Percentiles rank a stretch among this genome's conserved stretches.
These are phyloP conservation scores for Paecilomyces fulvus DNA, from an alignment of 2,329 filamentous ascomycete species.

Conservation along the genomic window DNA sequence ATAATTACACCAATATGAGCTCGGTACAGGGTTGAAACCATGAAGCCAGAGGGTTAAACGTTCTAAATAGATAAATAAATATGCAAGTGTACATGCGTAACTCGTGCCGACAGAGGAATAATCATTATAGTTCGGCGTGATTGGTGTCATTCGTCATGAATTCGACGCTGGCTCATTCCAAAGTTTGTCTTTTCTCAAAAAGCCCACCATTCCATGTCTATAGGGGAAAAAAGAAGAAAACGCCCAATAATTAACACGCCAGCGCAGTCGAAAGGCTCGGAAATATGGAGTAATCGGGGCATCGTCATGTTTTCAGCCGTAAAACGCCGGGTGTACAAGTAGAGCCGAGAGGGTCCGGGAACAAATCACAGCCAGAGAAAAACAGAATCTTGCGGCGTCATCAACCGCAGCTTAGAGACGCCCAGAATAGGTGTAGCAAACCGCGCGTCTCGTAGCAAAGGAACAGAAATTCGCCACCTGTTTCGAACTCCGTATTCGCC, in stretches of 20 bases:
- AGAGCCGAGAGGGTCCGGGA: conserved; percentile 9
- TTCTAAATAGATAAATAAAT: conserved; percentile 1
- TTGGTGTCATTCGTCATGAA: conserved; percentile 4
- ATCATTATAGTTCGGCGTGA: conserved; percentile 1
- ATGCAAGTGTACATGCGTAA: conserved; percentile 5
- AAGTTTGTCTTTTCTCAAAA: not conserved
- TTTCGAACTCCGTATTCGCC: not conserved
- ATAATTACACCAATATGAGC: not conserved
- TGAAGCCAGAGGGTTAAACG: not conserved
- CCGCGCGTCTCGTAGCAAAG: not conserved
- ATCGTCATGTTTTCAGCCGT: not conserved
- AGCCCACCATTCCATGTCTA: not conserved
- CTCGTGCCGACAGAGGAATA: conserved; percentile 2
- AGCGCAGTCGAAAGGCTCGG: not conserved
- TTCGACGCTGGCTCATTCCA: not conserved
- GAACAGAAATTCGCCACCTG: not conserved
- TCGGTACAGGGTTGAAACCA: not conserved
- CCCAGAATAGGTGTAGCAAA: not conserved
- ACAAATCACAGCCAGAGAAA: not conserved
- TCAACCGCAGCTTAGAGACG: not conserved
- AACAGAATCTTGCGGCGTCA: conserved; percentile 3
- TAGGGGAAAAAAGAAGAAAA: not conserved
- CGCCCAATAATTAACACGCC: not conserved
- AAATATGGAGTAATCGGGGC: not conserved
- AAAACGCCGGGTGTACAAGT: not conserved